Conservation (phyloP, 106 monocot species). For the Hemerocallis citrina region DNA sequence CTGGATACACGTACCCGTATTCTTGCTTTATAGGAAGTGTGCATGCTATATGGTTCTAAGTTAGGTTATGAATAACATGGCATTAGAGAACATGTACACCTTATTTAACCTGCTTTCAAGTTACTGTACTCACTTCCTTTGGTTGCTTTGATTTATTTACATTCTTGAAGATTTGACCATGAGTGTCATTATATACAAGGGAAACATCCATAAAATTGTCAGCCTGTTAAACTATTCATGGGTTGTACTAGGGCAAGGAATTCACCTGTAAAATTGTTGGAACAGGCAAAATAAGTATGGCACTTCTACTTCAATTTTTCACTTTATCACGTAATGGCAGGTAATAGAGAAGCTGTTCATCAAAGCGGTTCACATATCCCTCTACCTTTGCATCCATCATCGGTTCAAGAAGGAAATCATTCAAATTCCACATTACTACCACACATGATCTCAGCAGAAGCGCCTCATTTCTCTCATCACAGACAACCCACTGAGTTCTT, state of each 20-base stretch:
- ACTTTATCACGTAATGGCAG: conserved; percentile 41
- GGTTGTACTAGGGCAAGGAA: not conserved
- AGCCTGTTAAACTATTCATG: not conserved
- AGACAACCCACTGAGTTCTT: conserved; percentile 9
- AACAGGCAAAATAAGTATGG: conserved; percentile 4
- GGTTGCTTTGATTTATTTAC: not conserved
- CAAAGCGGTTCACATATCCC: conserved; percentile 19
- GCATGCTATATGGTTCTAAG: too few species aligned
- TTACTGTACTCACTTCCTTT: too few species aligned
- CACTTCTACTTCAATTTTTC: conserved; percentile 11
- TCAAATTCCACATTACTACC: conserved; percentile 13
- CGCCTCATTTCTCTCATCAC: conserved; percentile 13
- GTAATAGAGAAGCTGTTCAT: conserved; percentile 38
- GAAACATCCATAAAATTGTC: not conserved
- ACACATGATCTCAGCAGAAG: conserved; percentile 16
- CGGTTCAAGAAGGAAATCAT: conserved; percentile 29
- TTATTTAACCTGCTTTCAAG: too few species aligned
- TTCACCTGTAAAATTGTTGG: not conserved
- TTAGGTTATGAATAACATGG: too few species aligned
- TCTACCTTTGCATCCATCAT: conserved; percentile 15
- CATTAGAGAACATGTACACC: too few species aligned
- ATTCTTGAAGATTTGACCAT: not conserved
- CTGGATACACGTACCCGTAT: too few species aligned
- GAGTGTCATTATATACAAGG: not conserved
- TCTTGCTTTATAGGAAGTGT: too few species aligned